These are phyloP conservation scores for Strobilomyces confusus DNA, from an alignment of 768 basidiomycete species.

Conservation along the genomic window DNA sequence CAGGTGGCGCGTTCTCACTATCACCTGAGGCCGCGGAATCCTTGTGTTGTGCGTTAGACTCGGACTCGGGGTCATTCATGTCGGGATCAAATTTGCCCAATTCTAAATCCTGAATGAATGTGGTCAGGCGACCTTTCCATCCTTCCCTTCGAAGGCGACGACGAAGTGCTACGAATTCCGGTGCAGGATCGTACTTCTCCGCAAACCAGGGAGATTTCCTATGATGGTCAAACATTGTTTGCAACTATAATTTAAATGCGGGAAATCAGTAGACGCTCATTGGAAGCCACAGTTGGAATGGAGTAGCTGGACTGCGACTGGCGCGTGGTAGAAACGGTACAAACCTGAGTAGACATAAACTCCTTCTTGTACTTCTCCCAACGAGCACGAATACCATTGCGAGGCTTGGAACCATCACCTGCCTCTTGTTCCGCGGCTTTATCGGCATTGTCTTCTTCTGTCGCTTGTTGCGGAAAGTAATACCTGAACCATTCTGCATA, in stretches of 20 bases:
- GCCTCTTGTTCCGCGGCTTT: conserved; percentile 83
- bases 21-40: conserved; percentile 41
- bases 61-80: conserved; percentile 56
- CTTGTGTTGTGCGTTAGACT: conserved; percentile 48
- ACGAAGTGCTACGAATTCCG: conserved; percentile 68
- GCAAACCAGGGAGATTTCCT: conserved; percentile 95
- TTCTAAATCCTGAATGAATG: conserved; percentile 78
- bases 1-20: conserved; percentile 29
- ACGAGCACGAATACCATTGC: conserved; percentile 74
- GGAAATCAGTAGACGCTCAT: conserved; percentile 20
- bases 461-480: conserved; percentile 68
- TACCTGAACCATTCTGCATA: conserved; percentile 88
- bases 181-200: conserved; percentile 86
- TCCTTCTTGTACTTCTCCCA: conserved; percentile 97
- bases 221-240: conserved; percentile 94
- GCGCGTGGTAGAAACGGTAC: conserved; percentile 31
- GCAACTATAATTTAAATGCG: conserved; percentile 65
- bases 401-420: conserved; percentile 76
- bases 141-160: conserved; percentile 79
- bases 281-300: conserved; percentile 6
- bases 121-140: conserved; percentile 69
- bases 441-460: conserved; percentile 79
- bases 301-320: conserved; percentile 12
- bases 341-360: conserved; percentile 82
- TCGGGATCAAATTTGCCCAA: conserved; percentile 83